Evolutionary conservation across 116 monocot genomes (phyloP).

Genomic region (Trichopus zeylanicus): DNA sequence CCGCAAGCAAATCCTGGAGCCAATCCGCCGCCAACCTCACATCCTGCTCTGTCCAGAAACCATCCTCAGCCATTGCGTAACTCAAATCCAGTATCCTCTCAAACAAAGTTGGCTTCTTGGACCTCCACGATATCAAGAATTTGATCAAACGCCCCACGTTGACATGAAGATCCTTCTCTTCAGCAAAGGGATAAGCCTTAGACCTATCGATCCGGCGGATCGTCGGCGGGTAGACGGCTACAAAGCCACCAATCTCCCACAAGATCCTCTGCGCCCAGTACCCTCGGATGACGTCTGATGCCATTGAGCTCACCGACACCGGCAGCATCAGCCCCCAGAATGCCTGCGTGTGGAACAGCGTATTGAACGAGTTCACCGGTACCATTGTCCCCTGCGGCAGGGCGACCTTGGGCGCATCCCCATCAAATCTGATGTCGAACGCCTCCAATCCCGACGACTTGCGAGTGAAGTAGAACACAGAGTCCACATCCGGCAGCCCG

Average conservation of each 20-base stretch:
- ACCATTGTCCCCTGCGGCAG: conserved; percentile 92
- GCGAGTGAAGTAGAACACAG: conserved; percentile 90
- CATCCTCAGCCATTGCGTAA: conserved; percentile 85
- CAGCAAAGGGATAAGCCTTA: conserved; percentile 67
- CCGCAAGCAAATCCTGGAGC: conserved; percentile 82
- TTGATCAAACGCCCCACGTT: conserved; percentile 89
- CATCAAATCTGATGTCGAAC: conserved; percentile 82
- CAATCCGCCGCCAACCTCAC: conserved; percentile 78
- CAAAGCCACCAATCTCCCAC: conserved; percentile 94
- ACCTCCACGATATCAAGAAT: conserved; percentile 77
- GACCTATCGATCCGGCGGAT: conserved; percentile 52
- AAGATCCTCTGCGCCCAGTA: conserved; percentile 94
- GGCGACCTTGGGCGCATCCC: conserved; percentile 87
- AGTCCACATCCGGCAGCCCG: conserved; percentile 87
- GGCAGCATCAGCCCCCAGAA: conserved; percentile 98
- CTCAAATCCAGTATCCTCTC: conserved; percentile 82
- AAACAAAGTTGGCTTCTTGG: conserved; percentile 74
- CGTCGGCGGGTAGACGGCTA: conserved; percentile 82
- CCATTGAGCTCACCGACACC: conserved; percentile 78
- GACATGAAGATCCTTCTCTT: conserved; percentile 97
- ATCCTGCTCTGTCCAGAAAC: conserved; percentile 84
- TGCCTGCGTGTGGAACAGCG: conserved; percentile 77
- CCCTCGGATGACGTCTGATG: conserved; percentile 78
- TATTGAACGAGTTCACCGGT: conserved; percentile 87
- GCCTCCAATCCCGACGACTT: conserved; percentile 58